Conservation (phyloP, 352 stramenopile species). For the Phytopythium mirpurense region DNA sequence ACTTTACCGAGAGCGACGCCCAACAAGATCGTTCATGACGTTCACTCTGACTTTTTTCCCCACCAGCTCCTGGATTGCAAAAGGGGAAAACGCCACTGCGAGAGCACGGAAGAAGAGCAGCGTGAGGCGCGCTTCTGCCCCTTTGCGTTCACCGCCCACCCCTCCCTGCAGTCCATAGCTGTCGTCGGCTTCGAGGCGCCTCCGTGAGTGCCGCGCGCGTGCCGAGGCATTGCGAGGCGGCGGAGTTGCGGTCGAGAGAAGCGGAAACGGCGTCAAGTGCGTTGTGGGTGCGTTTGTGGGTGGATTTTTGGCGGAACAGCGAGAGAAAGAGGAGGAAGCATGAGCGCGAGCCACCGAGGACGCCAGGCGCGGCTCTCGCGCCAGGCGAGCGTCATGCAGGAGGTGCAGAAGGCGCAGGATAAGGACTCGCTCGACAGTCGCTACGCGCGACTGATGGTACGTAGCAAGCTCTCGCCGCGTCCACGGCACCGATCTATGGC, state of each 20-base stretch:
- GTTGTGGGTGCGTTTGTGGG: not conserved
- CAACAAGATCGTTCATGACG: not conserved
- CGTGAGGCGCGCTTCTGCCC: not conserved
- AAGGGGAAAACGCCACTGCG: not conserved
- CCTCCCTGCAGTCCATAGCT: not conserved
- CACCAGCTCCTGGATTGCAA: not conserved
- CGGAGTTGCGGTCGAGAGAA: not conserved
- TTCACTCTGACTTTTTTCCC: not conserved
- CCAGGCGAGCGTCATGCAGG: slow-evolving; percentile 73
- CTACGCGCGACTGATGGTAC: slow-evolving; percentile 73
- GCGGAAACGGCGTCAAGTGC: not conserved
- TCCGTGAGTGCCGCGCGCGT: not conserved
- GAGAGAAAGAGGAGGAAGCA: not conserved
- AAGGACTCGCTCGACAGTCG: slow-evolving; percentile 65
- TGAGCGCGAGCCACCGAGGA: slow-evolving; percentile 22
- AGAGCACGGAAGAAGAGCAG: not conserved
- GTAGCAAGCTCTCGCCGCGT: not conserved
- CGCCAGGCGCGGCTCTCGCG: slow-evolving; percentile 36
- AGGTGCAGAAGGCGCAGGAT: slow-evolving; percentile 73
- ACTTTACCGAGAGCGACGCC: not conserved
- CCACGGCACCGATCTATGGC: too few species aligned
- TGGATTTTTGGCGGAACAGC: not conserved
- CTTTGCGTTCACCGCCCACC: not conserved
- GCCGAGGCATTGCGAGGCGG: not conserved
- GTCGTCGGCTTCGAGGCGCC: not conserved